A percentile compares a stretch with the other conserved stretches of the same genome.
These are phyloP conservation scores for Heterobasidion irregulare DNA, from an alignment of 1,284 basidiomycete species.

Conservation along the genomic window DNA sequence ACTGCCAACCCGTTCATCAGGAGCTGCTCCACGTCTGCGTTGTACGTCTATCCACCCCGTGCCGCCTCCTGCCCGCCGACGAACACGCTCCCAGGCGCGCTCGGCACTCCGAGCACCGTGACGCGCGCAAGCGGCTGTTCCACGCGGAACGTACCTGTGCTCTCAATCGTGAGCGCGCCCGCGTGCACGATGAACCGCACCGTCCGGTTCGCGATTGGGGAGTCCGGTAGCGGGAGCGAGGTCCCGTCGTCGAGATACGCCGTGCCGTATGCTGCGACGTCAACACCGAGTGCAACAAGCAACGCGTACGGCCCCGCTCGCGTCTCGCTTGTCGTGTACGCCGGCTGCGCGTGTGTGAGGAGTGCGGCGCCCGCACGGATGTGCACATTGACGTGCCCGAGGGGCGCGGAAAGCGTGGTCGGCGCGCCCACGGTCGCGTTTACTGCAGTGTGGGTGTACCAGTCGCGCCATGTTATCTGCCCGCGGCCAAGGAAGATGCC, in stretches of 20 bases:
- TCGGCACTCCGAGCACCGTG: constrained; percentile 3
- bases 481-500: constrained; percentile 57
- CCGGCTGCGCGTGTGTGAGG: constrained; percentile 45
- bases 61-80: neutral
- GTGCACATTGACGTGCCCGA: constrained; percentile 67
- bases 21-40: neutral
- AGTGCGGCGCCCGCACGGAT: constrained; percentile 52
- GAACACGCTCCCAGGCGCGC: neutral
- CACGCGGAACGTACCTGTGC: constrained; percentile 30
- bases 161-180: constrained; percentile 26
- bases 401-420: constrained; percentile 44
- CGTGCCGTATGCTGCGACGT: constrained; percentile 41
- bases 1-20: neutral
- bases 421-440: constrained; percentile 27
- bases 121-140: neutral
- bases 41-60: neutral
- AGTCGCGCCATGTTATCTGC: constrained; percentile 64
- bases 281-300: constrained; percentile 40
- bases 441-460: constrained; percentile 59
- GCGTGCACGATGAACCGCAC: constrained; percentile 30
- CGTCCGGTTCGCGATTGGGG: constrained; percentile 35
- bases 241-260: constrained; percentile 62
- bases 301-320: constrained; percentile 44
- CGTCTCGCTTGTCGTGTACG: constrained; percentile 53
- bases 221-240: constrained; percentile 27